Evolutionary conservation across 441 rosid species (phyloP), one percentile per base, ranked within the genome.

Genomic region (Metrosideros polymorpha): DNA sequence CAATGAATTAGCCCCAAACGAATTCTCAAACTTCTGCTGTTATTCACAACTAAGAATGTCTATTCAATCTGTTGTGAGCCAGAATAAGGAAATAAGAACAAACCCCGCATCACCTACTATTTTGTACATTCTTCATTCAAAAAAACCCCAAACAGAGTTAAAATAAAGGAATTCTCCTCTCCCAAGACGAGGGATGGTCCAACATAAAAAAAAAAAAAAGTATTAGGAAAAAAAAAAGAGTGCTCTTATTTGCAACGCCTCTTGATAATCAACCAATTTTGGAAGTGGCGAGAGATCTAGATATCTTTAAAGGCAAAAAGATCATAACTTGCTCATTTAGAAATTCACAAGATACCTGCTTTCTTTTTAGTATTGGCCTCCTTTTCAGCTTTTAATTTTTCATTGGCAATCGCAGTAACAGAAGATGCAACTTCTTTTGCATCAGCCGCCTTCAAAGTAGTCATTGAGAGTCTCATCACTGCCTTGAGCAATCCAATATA

Each of bases 371-470:
- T 91, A 90, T 89, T 88, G 84, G 96, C 96, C 93, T 96, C 98
- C 91, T 93, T 97, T 91, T 96, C 99, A 2, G 93, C 98, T 89
- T 97, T 97, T 83, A 94, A 87, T 86, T 96, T 97, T 91, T 97
- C 99, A 90, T 96, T 97, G 29, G 95, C 97, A 88, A 96, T 94
- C 56, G 99, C 95, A 82, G 94, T 90, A 86, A 96, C 63, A 12
- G 98, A 93, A 71, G 98, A 93, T 9, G 97, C 95, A 88, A 97
- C 92, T 3, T 97, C 98, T 92, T 96, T 95, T 54, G 95, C 97
- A 89, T 97, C 98, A 17, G 99, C 95, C 5, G 97, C 97, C 91
- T 94, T 97, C 90, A 97, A 79, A 86, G 90, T 52, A 32, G 93
- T 89, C 95, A 94, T 88, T 32, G 98, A 95, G 51, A 92, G 89